Conservation (phyloP, 2,329 filamentous ascomycete species). For the Cladosporium austrohemisphaericum region DNA sequence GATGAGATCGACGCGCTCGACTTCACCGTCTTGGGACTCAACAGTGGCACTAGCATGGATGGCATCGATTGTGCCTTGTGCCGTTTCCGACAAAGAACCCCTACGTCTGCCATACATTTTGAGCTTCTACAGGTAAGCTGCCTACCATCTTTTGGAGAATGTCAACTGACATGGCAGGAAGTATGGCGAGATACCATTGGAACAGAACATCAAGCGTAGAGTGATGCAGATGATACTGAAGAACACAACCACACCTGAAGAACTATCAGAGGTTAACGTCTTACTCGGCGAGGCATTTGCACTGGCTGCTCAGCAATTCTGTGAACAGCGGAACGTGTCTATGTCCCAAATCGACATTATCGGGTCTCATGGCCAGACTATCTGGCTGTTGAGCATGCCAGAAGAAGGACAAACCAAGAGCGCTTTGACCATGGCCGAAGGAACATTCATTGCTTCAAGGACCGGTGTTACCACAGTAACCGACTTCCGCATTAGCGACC, state of each 20-base stretch:
- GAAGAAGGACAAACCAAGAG: conserved; percentile 44
- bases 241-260: conserved; percentile 51
- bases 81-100: conserved; percentile 52
- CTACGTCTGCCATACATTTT: conserved; percentile 53
- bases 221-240: conserved; percentile 57
- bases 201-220: conserved; percentile 52
- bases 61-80: conserved; percentile 58
- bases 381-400: conserved; percentile 55
- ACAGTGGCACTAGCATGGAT: conserved; percentile 54
- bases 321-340: conserved; percentile 41
- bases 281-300: conserved; percentile 57
- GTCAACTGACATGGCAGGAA: conserved; percentile 23
- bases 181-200: conserved; percentile 55
- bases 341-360: conserved; percentile 51
- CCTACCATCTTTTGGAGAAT: not conserved
- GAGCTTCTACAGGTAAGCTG: conserved; percentile 41
- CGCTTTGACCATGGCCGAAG: conserved; percentile 57
- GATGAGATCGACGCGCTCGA: conserved; percentile 36
- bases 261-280: conserved; percentile 56
- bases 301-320: conserved; percentile 50
- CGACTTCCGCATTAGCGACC: conserved; percentile 56
- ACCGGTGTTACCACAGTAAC: conserved; percentile 58
- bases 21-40: conserved; percentile 53
- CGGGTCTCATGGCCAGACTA: conserved; percentile 58
- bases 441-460: conserved; percentile 50